Evolutionary conservation across 495 filamentous ascomycete genomes (phyloP), one percentile per base, ranked within the genome.

Genomic region (Tetracladium setigerum): DNA sequence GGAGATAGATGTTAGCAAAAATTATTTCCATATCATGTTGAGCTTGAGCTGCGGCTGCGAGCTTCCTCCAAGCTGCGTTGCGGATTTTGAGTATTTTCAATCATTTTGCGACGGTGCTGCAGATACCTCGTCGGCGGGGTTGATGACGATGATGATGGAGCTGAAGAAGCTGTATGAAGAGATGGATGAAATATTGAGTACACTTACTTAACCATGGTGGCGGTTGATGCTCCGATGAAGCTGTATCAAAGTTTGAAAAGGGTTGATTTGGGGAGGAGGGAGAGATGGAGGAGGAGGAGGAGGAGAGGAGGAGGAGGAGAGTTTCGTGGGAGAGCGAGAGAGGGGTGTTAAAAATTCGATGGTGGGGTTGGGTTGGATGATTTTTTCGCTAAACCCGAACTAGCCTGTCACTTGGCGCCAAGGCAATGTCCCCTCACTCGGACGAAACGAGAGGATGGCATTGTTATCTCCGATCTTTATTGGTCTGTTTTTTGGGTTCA

Each of bases 191-290:
- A 16, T 32, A 16, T 45, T 7, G 38, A 41, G 53, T 54, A 38
- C 37, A 94, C 92, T 83, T 88, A 98, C 92, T 98, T 95, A 64
- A 98, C 92, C 92, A 98, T 98, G 66, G 87, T 95, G 83, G 71
- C 88, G 84, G 87, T 83, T 27, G 67, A 79, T 86, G 70, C 73
- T 64, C 60, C 58, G 56, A 64, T 27, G 63, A 76, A 68, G 54
- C 51, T 62, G 47, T 50, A 51, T 54, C 56, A 59, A 39, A 17
- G 17, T 39, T 16, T 14, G 35, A 14, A 38, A n/a, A 34, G 34
- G 10, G 10, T 2, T 36, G 34, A 11, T 36, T n/a, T 36, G 2
- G 15, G 34, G 2, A 36, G 11, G 2, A 16, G 15, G 30, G 37
- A 15, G 24, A 22, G 43, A 18, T 33, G 27, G 31, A 35, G 3